A percentile compares a stretch with the other conserved stretches of the same genome.
phyloP scores from a whole-genome alignment of 805 yeast genomes.

The Isabelozyma gotoi region DNA sequence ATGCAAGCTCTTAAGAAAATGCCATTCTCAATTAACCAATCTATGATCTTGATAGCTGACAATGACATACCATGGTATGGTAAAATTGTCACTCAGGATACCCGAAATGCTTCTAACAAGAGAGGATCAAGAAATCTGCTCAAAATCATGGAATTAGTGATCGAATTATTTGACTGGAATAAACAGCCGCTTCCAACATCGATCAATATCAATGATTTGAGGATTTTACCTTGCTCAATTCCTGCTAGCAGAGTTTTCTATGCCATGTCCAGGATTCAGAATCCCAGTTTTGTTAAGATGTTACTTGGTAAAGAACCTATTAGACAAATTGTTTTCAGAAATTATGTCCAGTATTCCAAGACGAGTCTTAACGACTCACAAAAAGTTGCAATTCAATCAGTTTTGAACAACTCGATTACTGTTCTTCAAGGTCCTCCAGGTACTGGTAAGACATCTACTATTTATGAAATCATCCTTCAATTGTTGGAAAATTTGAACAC shows the following conservation, averaged over 20 bases:
- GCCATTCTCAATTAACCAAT: constrained; percentile 60
- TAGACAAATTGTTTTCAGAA: constrained; percentile 56
- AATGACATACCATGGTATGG: constrained; percentile 60
- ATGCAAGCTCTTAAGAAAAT: constrained; percentile 52
- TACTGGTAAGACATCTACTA: constrained; percentile 46
- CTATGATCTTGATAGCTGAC: constrained; percentile 54
- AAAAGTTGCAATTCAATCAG: constrained; percentile 54
- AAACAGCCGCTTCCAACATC: constrained; percentile 46
- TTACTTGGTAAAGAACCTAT: constrained; percentile 55
- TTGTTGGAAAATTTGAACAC: constrained; percentile 53
- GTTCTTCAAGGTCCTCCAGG: constrained; percentile 69
- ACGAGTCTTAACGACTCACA: constrained; percentile 59
- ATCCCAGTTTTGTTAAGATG: constrained; percentile 52
- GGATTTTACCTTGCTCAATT: constrained; percentile 59
- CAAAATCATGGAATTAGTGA: constrained; percentile 40
- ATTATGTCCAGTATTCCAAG: constrained; percentile 49
- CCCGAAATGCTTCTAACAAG: constrained; percentile 15
- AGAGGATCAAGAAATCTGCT: constrained; percentile 21
- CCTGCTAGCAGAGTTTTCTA: constrained; percentile 62
- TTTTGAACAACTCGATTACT: constrained; percentile 49
- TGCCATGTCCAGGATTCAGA: constrained; percentile 62
- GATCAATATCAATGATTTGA: constrained; percentile 33
- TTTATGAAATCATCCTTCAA: constrained; percentile 48
- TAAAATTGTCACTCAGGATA: constrained; percentile 45
- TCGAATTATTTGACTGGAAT: constrained; percentile 63